Percentiles rank a stretch among this genome's conserved stretches.
Evolutionary conservation across 179 eudicot genomes (phyloP).

Genomic region (Carnegiea gigantea): DNA sequence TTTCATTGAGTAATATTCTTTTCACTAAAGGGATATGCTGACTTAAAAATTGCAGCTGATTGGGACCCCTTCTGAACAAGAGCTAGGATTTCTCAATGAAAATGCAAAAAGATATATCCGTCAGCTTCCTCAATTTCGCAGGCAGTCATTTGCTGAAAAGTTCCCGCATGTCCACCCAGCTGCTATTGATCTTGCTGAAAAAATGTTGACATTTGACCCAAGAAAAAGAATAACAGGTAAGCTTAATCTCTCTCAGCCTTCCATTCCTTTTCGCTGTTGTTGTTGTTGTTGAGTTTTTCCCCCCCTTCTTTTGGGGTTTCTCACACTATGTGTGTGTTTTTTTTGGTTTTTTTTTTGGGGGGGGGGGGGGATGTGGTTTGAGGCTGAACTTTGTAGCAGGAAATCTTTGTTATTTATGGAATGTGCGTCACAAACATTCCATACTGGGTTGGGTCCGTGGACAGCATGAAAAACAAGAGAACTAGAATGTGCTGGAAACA

Average conservation of each 20-base stretch:
- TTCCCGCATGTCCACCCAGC: constrained; percentile 68
- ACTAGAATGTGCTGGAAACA: neutral
- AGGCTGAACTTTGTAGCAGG: neutral
- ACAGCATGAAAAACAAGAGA: neutral
- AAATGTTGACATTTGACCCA: constrained; percentile 93
- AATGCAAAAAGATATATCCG: constrained; percentile 88
- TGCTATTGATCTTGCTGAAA: constrained; percentile 88
- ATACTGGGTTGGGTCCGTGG: neutral
- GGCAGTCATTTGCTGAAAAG: constrained; percentile 72
- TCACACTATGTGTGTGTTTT: neutral
- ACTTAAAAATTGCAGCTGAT: constrained; percentile 54
- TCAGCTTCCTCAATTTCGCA: constrained; percentile 66
- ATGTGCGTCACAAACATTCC: neutral
- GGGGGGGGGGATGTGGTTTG: neutral
- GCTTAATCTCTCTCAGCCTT: neutral
- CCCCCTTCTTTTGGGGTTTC: neutral
- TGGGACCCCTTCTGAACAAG: constrained; percentile 90
- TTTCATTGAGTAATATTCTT: constrained; percentile 4
- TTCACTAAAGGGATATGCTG: constrained; percentile 16
- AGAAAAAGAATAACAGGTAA: constrained; percentile 83
- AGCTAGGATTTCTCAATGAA: constrained; percentile 72
- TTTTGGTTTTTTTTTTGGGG: neutral
- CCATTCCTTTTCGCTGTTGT: neutral
- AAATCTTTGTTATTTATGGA: neutral
- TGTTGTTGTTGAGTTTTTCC: neutral